phyloP scores from a whole-genome alignment of 2,329 filamentous ascomycete genomes.

The Penicillium janthinellum region DNA sequence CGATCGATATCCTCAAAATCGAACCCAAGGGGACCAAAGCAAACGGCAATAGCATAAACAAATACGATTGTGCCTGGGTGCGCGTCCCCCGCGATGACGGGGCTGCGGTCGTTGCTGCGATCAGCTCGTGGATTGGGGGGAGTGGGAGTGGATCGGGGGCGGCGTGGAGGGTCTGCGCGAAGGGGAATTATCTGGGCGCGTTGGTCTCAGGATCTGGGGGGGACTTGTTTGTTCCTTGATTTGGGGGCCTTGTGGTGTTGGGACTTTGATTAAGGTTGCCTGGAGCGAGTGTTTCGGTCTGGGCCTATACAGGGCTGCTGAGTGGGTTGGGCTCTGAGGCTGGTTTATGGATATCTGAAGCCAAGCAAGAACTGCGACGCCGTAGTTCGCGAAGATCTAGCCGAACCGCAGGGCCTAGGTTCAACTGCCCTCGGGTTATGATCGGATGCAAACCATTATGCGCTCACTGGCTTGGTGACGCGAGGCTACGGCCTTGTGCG shows the following conservation, averaged over 20 bases:
- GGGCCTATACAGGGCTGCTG: background rate
- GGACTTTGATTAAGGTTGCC: background rate
- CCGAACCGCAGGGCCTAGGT: background rate
- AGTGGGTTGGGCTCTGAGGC: background rate
- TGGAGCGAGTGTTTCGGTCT: background rate
- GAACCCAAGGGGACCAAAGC: conserved; percentile 15
- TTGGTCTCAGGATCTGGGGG: conserved; percentile 37
- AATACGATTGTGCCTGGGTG: conserved; percentile 41
- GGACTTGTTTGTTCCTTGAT: conserved; percentile 37
- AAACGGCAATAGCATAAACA: background rate
- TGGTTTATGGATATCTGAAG: background rate
- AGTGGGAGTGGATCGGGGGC: conserved; percentile 28
- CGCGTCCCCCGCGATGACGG: conserved; percentile 50
- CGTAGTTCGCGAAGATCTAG: background rate
- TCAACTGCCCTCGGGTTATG: background rate
- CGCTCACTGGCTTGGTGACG: background rate
- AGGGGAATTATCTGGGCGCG: conserved; percentile 41
- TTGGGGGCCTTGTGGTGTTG: background rate
- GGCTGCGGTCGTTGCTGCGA: conserved; percentile 44
- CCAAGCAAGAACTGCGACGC: background rate
- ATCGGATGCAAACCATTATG: background rate
- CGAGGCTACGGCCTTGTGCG: too few relatives aligned
- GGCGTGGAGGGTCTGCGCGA: conserved; percentile 43
- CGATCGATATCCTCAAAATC: conserved; percentile 51
- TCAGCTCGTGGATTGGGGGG: conserved; percentile 51